Evolutionary conservation across 192 early-diverging fungal species (phyloP), one percentile per base, ranked within the genome.

Genomic region (Backusella morwellensis): DNA sequence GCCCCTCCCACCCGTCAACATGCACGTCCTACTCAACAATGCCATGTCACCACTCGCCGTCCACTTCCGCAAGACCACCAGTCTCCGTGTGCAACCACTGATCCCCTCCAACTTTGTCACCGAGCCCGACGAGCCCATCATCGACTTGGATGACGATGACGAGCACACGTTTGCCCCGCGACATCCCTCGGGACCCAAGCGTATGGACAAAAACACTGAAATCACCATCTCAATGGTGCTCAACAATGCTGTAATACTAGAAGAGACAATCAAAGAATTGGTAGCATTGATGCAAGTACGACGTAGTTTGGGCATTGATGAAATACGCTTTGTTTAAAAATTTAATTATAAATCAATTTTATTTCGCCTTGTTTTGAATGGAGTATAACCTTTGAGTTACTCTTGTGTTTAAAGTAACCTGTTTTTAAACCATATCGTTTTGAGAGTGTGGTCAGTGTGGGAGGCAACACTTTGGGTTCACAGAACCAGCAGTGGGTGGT

Each of bases 211-310:
- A 44, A 75, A 77, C 8, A 87, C 85, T 1, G 87, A 90, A 8
- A 86, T 90, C 42, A 85, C 85, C 4, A 76, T 90, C 41, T 82
- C 86, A 17, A 84, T 85, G 81, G 86, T 97, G 72, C 81, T 95
- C 29, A 96, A 95, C 70, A 98, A 98, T 83, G 93, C 95, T 32
- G 91, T 98, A 29, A 93, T 97, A 42, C 75, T 98, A 74, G 93
- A 98, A 72, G 97, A 98, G 82, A 91, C 92, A 19, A 92, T 94
- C 47, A 98, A 98, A 77, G 97, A 98, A 82, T 85, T 97, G 9
- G 88, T 97, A 9, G 93, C 95, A 19, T 85, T 94, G 15, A 84
- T 97, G 41, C 93, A 95, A 77, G 92, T 93, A 23, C 88, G 93
- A 14, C 85, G 92, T 75, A 91, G 90, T 79, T 82, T 91, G 44